These are phyloP conservation scores for Sanghuangporus sanghuang DNA, from an alignment of 1,284 basidiomycete species.

Conservation along the genomic window DNA sequence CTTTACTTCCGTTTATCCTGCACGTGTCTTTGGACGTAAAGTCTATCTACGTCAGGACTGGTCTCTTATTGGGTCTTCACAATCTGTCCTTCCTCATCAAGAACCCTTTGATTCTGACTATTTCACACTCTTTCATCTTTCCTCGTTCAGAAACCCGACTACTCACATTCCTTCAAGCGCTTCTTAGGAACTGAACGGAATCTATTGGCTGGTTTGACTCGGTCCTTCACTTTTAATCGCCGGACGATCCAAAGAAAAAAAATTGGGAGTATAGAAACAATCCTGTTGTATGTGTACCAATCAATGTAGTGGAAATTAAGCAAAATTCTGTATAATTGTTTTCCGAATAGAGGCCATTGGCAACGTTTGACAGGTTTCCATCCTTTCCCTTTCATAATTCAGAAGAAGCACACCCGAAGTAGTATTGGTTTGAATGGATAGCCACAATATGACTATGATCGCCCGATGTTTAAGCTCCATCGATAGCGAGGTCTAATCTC, in stretches of 20 bases:
- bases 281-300: slow-evolving; percentile 4
- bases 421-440: not conserved
- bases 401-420: not conserved
- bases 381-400: not conserved
- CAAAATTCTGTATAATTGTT: not conserved
- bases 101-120: not conserved
- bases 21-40: not conserved
- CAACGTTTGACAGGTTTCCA: not conserved
- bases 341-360: not conserved
- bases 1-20: not conserved
- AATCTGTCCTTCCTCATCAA: not conserved
- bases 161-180: not conserved
- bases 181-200: no score
- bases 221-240: not conserved
- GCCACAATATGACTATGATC: not conserved
- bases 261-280: not conserved
- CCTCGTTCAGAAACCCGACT: not conserved
- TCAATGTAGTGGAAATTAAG: not conserved
- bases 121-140: not conserved
- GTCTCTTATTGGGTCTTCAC: not conserved
- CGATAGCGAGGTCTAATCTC: not conserved
- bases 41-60: not conserved
- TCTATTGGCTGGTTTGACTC: no score
- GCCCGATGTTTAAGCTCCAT: not conserved
- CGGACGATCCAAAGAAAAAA: not conserved